Base-by-base conservation (phyloP, 2,329 filamentous ascomycete species). In the Penicillium freii region DNA sequence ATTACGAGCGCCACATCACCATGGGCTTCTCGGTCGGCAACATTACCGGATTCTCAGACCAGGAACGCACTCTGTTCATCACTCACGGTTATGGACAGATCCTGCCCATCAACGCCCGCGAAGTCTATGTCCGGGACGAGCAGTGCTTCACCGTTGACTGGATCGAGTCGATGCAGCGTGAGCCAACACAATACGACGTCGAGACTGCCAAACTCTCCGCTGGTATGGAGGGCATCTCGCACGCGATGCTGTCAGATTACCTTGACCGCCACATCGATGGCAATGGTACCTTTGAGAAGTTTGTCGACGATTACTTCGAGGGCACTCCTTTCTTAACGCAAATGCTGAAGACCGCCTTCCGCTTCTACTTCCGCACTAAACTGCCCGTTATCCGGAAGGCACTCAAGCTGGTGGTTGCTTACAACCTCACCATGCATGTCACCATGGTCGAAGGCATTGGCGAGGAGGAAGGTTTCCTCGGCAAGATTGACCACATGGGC, bases 51-150 rank as follows among this genome's bases (percentile, higher is more conserved):
- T 87, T 87, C 74, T 85, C 84, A 17, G 79, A 83, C 29, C 75
- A 80, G 19, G 84, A 87, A 70, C 80, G 82, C 51, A 81, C 80
- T n/a, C 76, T 97, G 76, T 97, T 92, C 86, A 92, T 97, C 75
- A 97, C 93, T 11, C 93, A 97, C 73, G 93, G 93, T 34, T 97
- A 97, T 69, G 93, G 93, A 46, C 93, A 95, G 75, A 90, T 91
- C 68, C 83, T 97, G 51, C 92, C 93, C 38, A 90, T 97, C 75
- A 92, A 89, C 81, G 93, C 94, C 53, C 91, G 93, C 59, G 92
- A 97, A 77, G 92, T 97, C 40, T 96, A 87, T 65, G 92, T 97
- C 21, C 87, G 88, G 51, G 92, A 97, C 63, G 91, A 96, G 66
- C 90, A 90, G 77, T 96, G 91, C 81, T 95, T 97, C 78, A 87